Percentiles rank a stretch among this genome's conserved stretches.
Evolutionary conservation across 257 asterid genomes (phyloP).

Genomic region (Oldenlandia corymbosa): DNA sequence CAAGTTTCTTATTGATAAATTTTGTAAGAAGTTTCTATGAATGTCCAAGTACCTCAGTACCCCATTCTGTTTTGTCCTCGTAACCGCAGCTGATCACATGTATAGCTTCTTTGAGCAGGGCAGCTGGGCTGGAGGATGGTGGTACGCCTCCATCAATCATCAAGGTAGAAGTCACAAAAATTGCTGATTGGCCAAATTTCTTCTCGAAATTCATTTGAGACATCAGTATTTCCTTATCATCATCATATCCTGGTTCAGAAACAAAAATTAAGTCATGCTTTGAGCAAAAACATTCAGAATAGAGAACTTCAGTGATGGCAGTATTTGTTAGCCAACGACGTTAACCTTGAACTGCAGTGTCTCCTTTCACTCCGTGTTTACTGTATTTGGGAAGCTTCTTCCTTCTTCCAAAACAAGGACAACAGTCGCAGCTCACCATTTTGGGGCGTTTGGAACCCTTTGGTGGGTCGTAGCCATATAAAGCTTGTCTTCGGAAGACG

Average conservation of each 20-base stretch:
- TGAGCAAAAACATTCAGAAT: neutral
- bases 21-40: neutral
- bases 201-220: slow-evolving; percentile 93
- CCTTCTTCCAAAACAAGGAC: slow-evolving; percentile 82
- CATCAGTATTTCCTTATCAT: slow-evolving; percentile 70
- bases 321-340: slow-evolving; percentile 2
- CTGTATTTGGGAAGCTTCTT: slow-evolving; percentile 55
- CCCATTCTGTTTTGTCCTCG: slow-evolving; percentile 99
- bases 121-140: slow-evolving; percentile 96
- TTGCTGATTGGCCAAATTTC: slow-evolving; percentile 89
- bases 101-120: slow-evolving; percentile 88
- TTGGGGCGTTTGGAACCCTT: slow-evolving; percentile 71
- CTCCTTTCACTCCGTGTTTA: slow-evolving; percentile 47
- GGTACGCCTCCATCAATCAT: slow-evolving; percentile 97
- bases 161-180: slow-evolving; percentile 82
- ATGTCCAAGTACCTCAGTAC: slow-evolving; percentile 54
- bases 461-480: slow-evolving; percentile 88
- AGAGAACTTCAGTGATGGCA: neutral
- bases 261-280: slow-evolving; percentile 12
- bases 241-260: slow-evolving; percentile 53
- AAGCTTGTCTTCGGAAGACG: slow-evolving; percentile 80
- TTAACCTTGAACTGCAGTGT: slow-evolving; percentile 48
- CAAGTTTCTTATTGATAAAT: neutral
- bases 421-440: slow-evolving; percentile 89
- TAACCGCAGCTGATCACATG: slow-evolving; percentile 98